Conservation (phyloP, 768 basidiomycete genomes). For the Filobasidium floriforme region DNA sequence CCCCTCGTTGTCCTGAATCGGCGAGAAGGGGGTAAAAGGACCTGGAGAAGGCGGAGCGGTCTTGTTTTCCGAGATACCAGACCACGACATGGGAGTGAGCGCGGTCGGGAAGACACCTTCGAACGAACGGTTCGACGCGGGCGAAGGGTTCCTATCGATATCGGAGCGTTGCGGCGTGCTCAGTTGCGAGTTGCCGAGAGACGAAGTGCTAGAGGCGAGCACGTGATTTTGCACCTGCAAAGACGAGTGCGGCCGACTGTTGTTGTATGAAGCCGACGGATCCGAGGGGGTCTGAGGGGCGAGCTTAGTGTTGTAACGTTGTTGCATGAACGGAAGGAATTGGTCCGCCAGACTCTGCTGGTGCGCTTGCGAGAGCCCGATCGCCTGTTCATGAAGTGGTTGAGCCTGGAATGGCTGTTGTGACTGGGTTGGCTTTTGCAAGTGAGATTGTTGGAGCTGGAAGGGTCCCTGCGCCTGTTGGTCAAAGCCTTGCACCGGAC, state of each 20-base stretch:
- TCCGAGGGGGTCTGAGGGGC: not conserved
- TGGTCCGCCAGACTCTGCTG: not conserved
- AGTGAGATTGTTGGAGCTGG: no score
- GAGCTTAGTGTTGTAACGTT: not conserved
- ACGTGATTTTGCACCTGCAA: no score
- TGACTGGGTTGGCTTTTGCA: no score
- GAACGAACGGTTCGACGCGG: not conserved
- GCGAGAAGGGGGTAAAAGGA: not conserved
- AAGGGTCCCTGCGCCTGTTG: no score
- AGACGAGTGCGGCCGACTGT: no score
- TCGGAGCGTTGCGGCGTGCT: no score
- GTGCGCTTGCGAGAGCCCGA: no score
- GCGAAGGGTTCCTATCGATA: not conserved
- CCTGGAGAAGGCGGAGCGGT: not conserved
- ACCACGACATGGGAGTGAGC: conserved; percentile 2
- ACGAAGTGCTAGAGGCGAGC: no score
- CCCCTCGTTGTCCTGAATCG: not conserved
- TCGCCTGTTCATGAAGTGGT: no score
- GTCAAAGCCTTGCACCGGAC: not conserved
- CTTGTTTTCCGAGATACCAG: not conserved
- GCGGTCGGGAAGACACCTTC: conserved; percentile 3
- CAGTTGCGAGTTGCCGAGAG: no score
- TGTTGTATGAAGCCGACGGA: no score
- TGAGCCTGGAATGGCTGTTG: not conserved
- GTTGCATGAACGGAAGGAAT: not conserved